Percentiles rank a stretch among this genome's conserved stretches.
These are phyloP conservation scores for Epicoccum nigrum DNA, from an alignment of 2,329 filamentous ascomycete genomes.

Conservation along the genomic window DNA sequence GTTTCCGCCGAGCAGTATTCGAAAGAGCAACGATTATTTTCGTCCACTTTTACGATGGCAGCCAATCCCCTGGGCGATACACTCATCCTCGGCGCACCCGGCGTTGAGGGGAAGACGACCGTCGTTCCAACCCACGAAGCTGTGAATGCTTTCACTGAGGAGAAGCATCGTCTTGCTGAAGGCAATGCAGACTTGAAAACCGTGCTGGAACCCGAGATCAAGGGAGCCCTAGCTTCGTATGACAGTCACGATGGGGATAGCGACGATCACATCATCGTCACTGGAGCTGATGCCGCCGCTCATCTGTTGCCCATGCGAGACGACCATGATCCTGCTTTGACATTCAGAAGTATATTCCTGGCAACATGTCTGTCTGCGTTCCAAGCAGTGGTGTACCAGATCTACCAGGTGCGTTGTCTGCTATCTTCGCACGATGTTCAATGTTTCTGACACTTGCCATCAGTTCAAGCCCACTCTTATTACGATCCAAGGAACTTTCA, in stretches of 20 bases:
- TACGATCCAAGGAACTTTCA: slow-evolving; percentile 25
- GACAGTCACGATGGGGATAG: slow-evolving; percentile 12
- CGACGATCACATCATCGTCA: slow-evolving; percentile 20
- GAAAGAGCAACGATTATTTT: not conserved
- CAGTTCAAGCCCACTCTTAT: slow-evolving; percentile 24
- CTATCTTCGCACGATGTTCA: not conserved
- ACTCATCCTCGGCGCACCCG: slow-evolving; percentile 17
- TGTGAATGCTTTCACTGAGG: slow-evolving; percentile 19
- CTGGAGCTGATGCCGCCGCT: slow-evolving; percentile 23
- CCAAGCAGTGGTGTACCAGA: slow-evolving; percentile 23
- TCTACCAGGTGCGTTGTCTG: slow-evolving; percentile 12
- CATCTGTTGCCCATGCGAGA: slow-evolving; percentile 22
- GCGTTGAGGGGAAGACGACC: slow-evolving; percentile 19
- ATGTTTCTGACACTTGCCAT: not conserved
- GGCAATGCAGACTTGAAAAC: slow-evolving; percentile 7
- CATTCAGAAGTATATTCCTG: slow-evolving; percentile 19
- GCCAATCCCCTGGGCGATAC: slow-evolving; percentile 19
- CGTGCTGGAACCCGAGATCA: slow-evolving; percentile 18
- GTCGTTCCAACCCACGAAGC: slow-evolving; percentile 17
- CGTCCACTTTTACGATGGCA: slow-evolving; percentile 11
- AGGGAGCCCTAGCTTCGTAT: slow-evolving; percentile 16
- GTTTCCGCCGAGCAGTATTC: not conserved
- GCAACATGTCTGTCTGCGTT: slow-evolving; percentile 19
- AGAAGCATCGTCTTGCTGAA: slow-evolving; percentile 17
- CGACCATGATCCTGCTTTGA: slow-evolving; percentile 17